Evolutionary conservation across 2,329 filamentous ascomycete genomes (phyloP).

Genomic region (Alternaria longipes): DNA sequence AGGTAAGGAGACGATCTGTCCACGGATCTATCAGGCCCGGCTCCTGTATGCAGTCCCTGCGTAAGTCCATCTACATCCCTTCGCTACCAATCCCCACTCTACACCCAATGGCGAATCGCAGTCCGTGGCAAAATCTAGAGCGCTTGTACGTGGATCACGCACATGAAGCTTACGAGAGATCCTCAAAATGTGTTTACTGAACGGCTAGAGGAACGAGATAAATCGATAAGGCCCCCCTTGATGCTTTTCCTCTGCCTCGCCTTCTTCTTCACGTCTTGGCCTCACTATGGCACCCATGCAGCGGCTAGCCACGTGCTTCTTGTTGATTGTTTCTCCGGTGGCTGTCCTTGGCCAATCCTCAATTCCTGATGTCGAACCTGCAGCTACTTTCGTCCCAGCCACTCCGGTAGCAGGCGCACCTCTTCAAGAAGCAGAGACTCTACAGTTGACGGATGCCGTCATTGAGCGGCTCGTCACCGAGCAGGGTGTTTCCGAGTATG

Average conservation of each 20-base stretch:
- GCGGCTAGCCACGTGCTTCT: constrained; percentile 3
- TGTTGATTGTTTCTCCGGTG: not conserved
- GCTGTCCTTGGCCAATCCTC: not conserved
- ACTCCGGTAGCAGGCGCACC: constrained; percentile 5
- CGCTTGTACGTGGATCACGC: not conserved
- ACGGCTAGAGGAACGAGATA: constrained; percentile 5
- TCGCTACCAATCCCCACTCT: not conserved
- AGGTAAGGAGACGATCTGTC: not conserved
- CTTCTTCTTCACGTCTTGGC: not conserved
- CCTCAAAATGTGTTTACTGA: not conserved
- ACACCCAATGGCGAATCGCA: not conserved
- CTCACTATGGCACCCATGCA: constrained; percentile 1
- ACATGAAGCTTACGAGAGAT: not conserved
- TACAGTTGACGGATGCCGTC: constrained; percentile 11
- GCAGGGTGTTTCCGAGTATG: not conserved
- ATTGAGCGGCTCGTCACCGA: constrained; percentile 1
- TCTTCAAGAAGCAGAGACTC: constrained; percentile 9
- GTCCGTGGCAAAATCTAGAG: not conserved
- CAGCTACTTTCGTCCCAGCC: constrained; percentile 4
- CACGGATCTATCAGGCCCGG: not conserved
- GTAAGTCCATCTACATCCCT: not conserved
- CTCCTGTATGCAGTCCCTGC: not conserved
- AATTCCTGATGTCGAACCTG: constrained; percentile 4
- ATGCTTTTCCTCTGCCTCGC: not conserved
- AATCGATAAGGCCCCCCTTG: not conserved